Percentiles rank a stretch among this genome's conserved stretches.
Evolutionary conservation across 2,329 filamentous ascomycete genomes (phyloP).

Genomic region (Diplodia sapinea): DNA sequence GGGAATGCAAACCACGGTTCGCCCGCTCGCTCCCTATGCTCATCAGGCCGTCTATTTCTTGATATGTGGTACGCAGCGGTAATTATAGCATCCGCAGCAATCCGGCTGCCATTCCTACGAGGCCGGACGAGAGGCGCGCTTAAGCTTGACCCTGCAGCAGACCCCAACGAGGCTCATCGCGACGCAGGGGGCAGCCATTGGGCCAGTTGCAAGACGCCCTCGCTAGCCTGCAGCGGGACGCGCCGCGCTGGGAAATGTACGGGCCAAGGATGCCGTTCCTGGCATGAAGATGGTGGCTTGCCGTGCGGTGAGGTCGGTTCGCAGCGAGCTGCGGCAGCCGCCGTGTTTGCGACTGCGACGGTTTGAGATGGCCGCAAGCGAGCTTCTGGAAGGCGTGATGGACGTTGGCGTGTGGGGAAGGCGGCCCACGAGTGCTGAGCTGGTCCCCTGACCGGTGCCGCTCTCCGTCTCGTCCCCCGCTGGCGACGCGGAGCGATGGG

Average conservation of each 20-base stretch:
- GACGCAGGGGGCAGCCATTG: slow-evolving; percentile 5
- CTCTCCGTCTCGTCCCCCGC: background rate
- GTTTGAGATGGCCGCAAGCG: slow-evolving; percentile 18
- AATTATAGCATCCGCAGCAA: background rate
- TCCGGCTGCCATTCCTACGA: background rate
- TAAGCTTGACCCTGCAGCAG: background rate
- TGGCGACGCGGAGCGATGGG: slow-evolving; percentile 13
- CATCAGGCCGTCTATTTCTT: too few relatives aligned
- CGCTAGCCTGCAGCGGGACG: background rate
- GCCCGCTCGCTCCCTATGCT: background rate
- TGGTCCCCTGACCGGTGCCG: slow-evolving; percentile 17
- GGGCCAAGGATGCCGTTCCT: background rate
- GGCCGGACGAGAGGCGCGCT: background rate
- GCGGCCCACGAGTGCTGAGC: slow-evolving; percentile 12
- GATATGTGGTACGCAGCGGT: too few relatives aligned
- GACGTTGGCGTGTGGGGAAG: slow-evolving; percentile 16
- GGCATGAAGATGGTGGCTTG: background rate
- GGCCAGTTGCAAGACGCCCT: background rate
- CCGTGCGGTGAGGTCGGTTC: background rate
- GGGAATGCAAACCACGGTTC: slow-evolving; percentile 7
- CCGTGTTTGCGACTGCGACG: too few relatives aligned
- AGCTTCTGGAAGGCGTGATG: slow-evolving; percentile 24
- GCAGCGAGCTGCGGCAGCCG: background rate
- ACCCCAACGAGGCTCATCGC: slow-evolving; percentile 15
- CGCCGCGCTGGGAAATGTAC: background rate